Conservation (phyloP, 345 rosid genomes). For the Heritiera littoralis region DNA sequence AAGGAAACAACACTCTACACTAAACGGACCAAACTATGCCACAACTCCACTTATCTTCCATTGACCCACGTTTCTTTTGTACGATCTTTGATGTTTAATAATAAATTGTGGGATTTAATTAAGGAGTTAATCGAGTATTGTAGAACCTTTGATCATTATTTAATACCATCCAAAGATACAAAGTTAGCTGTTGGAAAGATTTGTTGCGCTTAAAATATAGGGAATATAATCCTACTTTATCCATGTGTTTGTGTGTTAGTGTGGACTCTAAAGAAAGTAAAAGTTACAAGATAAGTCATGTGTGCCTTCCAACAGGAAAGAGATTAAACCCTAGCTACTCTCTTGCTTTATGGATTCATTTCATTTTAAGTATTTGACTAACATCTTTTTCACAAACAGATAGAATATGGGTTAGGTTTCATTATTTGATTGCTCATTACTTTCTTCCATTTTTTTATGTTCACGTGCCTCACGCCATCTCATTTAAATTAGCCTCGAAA, state of each 20-base stretch:
- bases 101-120: constrained; percentile 30
- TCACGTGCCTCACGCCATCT: neutral
- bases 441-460: neutral
- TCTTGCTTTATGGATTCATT: neutral
- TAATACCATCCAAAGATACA: constrained; percentile 20
- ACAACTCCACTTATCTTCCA: constrained; percentile 38
- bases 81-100: constrained; percentile 21
- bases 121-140: constrained; percentile 32
- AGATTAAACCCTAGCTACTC: neutral
- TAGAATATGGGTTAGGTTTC: constrained; percentile 14
- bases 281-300: constrained; percentile 27
- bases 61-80: constrained; percentile 23
- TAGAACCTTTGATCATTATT: constrained; percentile 44
- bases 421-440: neutral
- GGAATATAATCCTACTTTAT: constrained; percentile 35
- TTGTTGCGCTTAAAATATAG: constrained; percentile 32
- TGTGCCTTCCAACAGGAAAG: constrained; percentile 36
- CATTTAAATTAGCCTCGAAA: neutral
- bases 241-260: constrained; percentile 8
- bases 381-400: constrained; percentile 13
- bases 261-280: constrained; percentile 37
- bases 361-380: constrained; percentile 35
- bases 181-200: constrained; percentile 48
- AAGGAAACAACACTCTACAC: neutral
- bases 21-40: constrained; percentile 29